Evolutionary conservation across 2,329 filamentous ascomycete species (phyloP), one percentile per base, ranked within the genome.

Genomic region (Ambrosiella xylebori): DNA sequence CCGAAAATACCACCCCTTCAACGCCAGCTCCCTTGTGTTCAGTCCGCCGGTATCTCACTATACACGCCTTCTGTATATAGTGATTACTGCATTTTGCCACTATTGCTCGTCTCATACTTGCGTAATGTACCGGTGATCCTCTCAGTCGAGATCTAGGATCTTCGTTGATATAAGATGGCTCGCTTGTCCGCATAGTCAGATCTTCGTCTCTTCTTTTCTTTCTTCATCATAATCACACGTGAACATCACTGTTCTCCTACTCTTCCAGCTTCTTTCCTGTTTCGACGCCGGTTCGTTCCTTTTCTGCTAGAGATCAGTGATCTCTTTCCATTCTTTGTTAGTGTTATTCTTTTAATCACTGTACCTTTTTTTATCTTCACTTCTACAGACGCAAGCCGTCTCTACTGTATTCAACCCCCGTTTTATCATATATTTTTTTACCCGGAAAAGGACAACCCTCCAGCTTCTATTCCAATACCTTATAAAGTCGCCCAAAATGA

Each of bases 291-390:
- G 41, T 60, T 45, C 45, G 45, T 60, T 47, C 37, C 56, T 54
- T 56, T 60, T 60, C 59, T 44, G 37, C 17, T n/a, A 51, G 44
- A 40, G 59, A 60, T 60, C 59, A 53, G 59, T 52, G 59, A 60
- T 60, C 59, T 60, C 44, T 56, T 60, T 56, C 56, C 44, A 38
- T 60, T 60, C 59, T 56, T 56, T 60, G 35, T 44, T 17, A 17
- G 6, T 38, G 9, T 38, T 53, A 41, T 56, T 54, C 41, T 39
- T 54, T 15, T 44, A 9, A 35, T 54, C 7, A 57, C 38, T 47
- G 50, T 9, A 19, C 44, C 40, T 57, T 57, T 37, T 39, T 55
- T 15, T 35, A 2, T 15, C 15, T 54, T 58, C 35, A 39, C 41
- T 59, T 59, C 47, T 53, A 1, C 15, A 40, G 56, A 56, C 52